Evolutionary conservation across 2,329 filamentous ascomycete genomes (phyloP).

Genomic region (Alternaria infectoria): DNA sequence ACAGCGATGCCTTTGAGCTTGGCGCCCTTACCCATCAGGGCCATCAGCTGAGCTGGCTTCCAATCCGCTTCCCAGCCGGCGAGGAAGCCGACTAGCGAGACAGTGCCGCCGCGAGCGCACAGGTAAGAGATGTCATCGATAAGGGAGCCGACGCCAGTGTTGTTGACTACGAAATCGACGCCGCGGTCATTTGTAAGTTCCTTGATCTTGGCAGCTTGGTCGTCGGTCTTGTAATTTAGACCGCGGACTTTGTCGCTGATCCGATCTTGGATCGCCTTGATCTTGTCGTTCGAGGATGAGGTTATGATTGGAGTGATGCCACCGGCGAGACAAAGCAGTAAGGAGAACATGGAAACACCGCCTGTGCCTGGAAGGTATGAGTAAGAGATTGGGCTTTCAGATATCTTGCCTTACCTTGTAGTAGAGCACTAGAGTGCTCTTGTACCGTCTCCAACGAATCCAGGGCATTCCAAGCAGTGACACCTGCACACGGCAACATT

Average conservation of each 20-base stretch:
- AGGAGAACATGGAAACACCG: constrained; percentile 48
- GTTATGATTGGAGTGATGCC: constrained; percentile 60
- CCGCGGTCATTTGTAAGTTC: constrained; percentile 50
- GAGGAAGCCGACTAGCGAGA: constrained; percentile 37
- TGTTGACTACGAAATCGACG: constrained; percentile 57
- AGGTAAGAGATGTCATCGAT: constrained; percentile 21
- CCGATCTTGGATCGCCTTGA: constrained; percentile 53
- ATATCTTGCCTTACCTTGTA: constrained; percentile 6
- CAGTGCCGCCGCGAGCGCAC: constrained; percentile 17
- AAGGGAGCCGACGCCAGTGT: constrained; percentile 25
- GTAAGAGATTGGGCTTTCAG: not conserved
- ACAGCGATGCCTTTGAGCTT: constrained; percentile 58
- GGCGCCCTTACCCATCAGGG: constrained; percentile 27
- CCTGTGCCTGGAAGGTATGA: constrained; percentile 38
- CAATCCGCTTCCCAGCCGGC: constrained; percentile 18
- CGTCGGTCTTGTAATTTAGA: constrained; percentile 65
- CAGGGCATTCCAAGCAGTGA: constrained; percentile 34
- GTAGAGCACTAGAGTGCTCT: constrained; percentile 17
- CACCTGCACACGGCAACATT: constrained; percentile 30
- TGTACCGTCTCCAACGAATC: constrained; percentile 16
- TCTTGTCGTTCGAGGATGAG: constrained; percentile 62
- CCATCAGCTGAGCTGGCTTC: constrained; percentile 15
- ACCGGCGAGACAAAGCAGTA: constrained; percentile 31
- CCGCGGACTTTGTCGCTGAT: constrained; percentile 35
- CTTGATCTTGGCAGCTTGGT: constrained; percentile 62